Evolutionary conservation across 306 rosid genomes (phyloP), one percentile per base, ranked within the genome.

Genomic region (Calophaca sinica): DNA sequence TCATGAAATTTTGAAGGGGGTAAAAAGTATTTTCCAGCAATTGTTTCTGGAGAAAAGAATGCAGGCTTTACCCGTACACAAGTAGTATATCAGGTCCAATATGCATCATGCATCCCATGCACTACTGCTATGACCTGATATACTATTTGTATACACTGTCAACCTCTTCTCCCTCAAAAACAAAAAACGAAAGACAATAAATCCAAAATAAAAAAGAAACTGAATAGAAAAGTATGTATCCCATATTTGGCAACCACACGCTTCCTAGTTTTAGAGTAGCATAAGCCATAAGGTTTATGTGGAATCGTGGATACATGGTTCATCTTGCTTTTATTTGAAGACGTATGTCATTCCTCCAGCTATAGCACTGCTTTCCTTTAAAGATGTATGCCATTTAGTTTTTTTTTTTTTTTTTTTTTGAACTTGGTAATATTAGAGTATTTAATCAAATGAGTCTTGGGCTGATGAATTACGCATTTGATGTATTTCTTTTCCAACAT

Each of bases 351-450:
- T 42, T 42, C 48, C 48, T 42, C 48, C 48, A 42, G 48, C 48
- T 33, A 42, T 14, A 15, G 45, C 60, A 55, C 44, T 74, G 64
- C 68, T 73, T 73, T 68, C 62, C 67, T 32, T 41, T 45, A 49
- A 50, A 52, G 61, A 39, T 57, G 32, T 12, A 58, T 63, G 35
- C 45, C 50, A 64, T 62, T 67, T 12, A 52, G 9, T 2, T 65
- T 60, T 7, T 50, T 20, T 20, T 20, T 20, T 20, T 20, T 20
- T 20, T 20, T 1, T 29, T 68, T 74, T 41, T 8, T 11, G 0
- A 38, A 70, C 52, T 32, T 42, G 15, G 45, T 68, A 32, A 41
- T 35, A 42, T 32, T 42, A 29, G 61, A 7, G n/a, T 29, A 28
- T 38, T 62, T 61, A 38, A 39, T 45, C 39, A 36, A 59, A 20